A percentile compares a stretch with the other conserved stretches of the same genome.
Conservation (phyloP, 768 basidiomycete genomes). For the Boletus tomentosulus region DNA sequence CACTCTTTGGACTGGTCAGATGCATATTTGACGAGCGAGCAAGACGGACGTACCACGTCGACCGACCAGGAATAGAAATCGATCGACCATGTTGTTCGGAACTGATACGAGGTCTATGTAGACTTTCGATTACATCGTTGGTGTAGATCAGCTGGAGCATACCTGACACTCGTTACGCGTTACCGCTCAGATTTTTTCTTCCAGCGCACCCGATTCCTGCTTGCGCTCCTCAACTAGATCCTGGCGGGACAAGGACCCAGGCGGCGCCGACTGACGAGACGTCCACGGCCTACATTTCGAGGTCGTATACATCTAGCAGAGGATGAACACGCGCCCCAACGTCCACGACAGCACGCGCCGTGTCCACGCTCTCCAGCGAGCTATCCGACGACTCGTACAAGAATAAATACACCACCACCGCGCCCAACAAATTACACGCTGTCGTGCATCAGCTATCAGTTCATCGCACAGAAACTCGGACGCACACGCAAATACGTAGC, state of each 20-base stretch:
- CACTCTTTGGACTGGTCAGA: no score
- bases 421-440: constrained; percentile 58
- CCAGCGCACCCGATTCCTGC: background rate
- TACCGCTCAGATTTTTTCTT: background rate
- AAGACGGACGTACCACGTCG: no score
- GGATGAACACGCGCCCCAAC: background rate
- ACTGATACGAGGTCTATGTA: no score
- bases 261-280: constrained; percentile 55
- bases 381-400: constrained; percentile 70
- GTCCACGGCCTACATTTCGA: constrained; percentile 65
- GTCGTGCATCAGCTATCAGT: background rate
- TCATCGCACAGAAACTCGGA: background rate
- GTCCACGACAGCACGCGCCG: constrained; percentile 30
- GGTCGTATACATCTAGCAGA: constrained; percentile 57
- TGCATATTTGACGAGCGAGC: background rate
- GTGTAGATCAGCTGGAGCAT: no score
- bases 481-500: constrained; percentile 65
- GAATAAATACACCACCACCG: constrained; percentile 65
- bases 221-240: constrained; percentile 37
- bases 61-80: no score
- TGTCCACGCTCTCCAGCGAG: constrained; percentile 61
- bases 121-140: no score
- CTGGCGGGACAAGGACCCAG: constrained; percentile 45
- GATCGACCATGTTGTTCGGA: no score
- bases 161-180: background rate